Percentiles rank a stretch among this genome's conserved stretches.
Evolutionary conservation across 768 basidiomycete species (phyloP).

Genomic region (Mycena floridula): DNA sequence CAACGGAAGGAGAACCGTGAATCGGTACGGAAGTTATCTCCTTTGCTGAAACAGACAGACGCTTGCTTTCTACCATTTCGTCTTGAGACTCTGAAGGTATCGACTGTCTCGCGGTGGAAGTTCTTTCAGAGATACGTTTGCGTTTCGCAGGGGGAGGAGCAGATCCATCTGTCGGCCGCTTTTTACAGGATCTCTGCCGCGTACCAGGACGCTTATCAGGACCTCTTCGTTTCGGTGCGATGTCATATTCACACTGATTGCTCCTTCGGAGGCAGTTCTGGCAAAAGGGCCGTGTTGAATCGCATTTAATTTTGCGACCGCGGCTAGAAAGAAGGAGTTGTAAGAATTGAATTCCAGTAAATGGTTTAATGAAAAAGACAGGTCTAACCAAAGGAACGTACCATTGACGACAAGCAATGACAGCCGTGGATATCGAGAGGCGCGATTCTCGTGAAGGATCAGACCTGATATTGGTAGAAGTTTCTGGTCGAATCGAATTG

Average conservation of each 20-base stretch:
- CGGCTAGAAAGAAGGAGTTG: constrained; percentile 42
- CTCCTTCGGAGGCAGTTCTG: constrained; percentile 76
- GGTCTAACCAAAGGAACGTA: constrained; percentile 5
- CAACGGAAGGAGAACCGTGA: too few relatives aligned
- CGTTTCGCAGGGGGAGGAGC: background rate
- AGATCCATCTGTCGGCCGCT: constrained; percentile 50
- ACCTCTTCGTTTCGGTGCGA: constrained; percentile 74
- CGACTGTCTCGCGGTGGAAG: background rate
- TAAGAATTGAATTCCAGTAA: too few relatives aligned
- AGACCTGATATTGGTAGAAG: background rate
- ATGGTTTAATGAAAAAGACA: constrained; percentile 1
- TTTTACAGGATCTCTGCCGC: constrained; percentile 81
- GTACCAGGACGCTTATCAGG: constrained; percentile 86
- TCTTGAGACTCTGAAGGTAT: background rate
- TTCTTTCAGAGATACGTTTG: background rate
- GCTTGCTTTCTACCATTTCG: background rate
- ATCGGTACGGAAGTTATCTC: too few relatives aligned
- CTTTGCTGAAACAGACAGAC: too few relatives aligned
- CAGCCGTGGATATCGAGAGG: background rate
- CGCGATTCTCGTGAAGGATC: too few relatives aligned
- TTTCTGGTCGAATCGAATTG: background rate
- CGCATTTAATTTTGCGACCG: constrained; percentile 80
- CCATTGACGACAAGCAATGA: constrained; percentile 76
- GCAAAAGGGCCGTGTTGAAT: constrained; percentile 75
- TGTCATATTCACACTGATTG: constrained; percentile 76